Base-by-base conservation (phyloP, 2,329 filamentous ascomycete genomes). In the Cercospora sesami region DNA sequence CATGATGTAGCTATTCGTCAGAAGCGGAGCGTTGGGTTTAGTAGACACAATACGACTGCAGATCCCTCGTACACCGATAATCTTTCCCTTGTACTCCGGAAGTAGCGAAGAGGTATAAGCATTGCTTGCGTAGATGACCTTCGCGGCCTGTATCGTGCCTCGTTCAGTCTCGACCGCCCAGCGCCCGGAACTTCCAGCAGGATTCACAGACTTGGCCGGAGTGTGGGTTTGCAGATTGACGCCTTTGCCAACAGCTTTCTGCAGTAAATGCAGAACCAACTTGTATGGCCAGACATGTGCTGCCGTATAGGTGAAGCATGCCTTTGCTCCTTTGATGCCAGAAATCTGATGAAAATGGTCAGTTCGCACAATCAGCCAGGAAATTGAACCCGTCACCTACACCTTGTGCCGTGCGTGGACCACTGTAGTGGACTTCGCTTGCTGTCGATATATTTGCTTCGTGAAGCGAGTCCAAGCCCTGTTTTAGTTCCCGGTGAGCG, bases 141-240 rank as follows among this genome's bases (percentile, higher is more conserved):
- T 78, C 0, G 74, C 73, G 0, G 73, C 72, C 60, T 75, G 75
- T 39, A 80, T 73, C 1, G 67, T 51, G 0, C 68, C 73, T 16
- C 74, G 69, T 53, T 63, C 28, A 16, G 75, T 76, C 30, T 72
- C 60, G 33, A 75, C 36, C 16, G 63, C 65, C 71, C 71, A 73
- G 21, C 23, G 48, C 58, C 14, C 23, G 30, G 63, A n/a, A 14
- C 51, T 31, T 12, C 42, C 45, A 21, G 16, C 93, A 94, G 79
- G 94, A 94, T 0, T 92, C 91, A 90, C 90, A 92, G 39, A 92
- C 75, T 73, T 86, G 1, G 88, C 90, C 0, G 90, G 86, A 6
- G 91, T 93, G 66, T 84, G 87, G 3, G 90, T 93, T 78, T 93
- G 91, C 23, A 94, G 82, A 73, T 93, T 93, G 72, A 93, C 87